Evolutionary conservation across 1,284 basidiomycete species (phyloP).

Genomic region (Ustanciosporium gigantosporum): DNA sequence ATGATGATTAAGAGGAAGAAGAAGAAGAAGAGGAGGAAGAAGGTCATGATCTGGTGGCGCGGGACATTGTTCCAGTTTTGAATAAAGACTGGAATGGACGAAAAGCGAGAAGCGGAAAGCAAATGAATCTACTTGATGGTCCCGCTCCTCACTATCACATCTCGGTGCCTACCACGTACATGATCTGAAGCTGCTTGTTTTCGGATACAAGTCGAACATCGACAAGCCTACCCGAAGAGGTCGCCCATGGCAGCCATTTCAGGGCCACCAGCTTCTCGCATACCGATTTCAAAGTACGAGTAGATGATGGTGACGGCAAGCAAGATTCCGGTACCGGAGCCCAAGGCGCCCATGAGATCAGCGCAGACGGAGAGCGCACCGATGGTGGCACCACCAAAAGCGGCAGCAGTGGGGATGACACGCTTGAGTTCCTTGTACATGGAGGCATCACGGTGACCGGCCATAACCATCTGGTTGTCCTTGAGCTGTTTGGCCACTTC

Average conservation of each 20-base stretch:
- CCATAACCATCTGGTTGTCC: conserved; percentile 98
- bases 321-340: conserved; percentile 93
- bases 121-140: too few species aligned
- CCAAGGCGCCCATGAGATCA: conserved; percentile 94
- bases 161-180: too few species aligned
- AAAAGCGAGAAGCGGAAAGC: too few species aligned
- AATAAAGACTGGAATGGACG: too few species aligned
- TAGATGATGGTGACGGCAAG: conserved; percentile 99
- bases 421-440: conserved; percentile 99
- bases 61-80: too few species aligned
- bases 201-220: too few species aligned
- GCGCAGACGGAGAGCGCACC: conserved; percentile 90
- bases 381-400: conserved; percentile 92
- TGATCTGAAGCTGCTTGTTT: too few species aligned
- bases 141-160: too few species aligned
- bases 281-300: conserved; percentile 65
- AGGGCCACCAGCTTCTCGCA: conserved; percentile 64
- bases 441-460: conserved; percentile 90
- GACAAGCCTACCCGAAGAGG: conserved; percentile 53
- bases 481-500: conserved; percentile 98
- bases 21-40: too few species aligned
- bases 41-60: too few species aligned
- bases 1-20: too few species aligned
- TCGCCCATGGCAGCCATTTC: conserved; percentile 64
- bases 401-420: conserved; percentile 94